phyloP scores from a whole-genome alignment of 257 asterid species.

The Mentha longifolia region DNA sequence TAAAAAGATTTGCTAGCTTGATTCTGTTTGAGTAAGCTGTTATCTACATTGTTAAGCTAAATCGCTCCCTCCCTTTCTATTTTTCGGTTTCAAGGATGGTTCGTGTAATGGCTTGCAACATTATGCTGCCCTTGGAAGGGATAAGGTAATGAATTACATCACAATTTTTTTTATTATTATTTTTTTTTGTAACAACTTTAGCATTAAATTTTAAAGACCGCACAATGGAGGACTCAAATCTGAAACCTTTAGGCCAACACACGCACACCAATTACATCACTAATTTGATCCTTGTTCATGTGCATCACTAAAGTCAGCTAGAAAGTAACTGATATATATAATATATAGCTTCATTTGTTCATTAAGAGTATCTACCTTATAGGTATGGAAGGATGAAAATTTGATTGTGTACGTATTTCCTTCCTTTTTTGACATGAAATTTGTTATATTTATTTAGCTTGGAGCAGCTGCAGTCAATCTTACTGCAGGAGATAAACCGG shows the following conservation, averaged over 20 bases:
- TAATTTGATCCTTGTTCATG: conserved; percentile 15
- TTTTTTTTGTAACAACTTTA: neutral
- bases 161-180: neutral
- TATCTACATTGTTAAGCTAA: conserved; percentile 31
- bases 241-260: no score
- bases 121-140: conserved; percentile 99
- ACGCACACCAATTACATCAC: conserved; percentile 7
- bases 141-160: conserved; percentile 65
- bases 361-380: neutral
- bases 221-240: no score
- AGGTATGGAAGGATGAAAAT: conserved; percentile 11
- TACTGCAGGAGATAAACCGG: conserved; percentile 90
- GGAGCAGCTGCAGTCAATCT: conserved; percentile 99
- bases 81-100: conserved; percentile 74
- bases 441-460: conserved; percentile 54
- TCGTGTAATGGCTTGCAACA: conserved; percentile 99
- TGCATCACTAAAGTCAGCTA: conserved; percentile 6
- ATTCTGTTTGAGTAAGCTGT: conserved; percentile 19
- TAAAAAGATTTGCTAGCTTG: conserved; percentile 1
- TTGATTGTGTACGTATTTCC: conserved; percentile 8
- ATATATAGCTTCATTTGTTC: neutral
- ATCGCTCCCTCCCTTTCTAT: conserved; percentile 20
- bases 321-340: neutral
- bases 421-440: conserved; percentile 24
- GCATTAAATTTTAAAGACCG: no score